Percentiles rank a stretch among this genome's conserved stretches.
phyloP scores from a whole-genome alignment of 2,329 filamentous ascomycete genomes.

The Beauveria sp. region DNA sequence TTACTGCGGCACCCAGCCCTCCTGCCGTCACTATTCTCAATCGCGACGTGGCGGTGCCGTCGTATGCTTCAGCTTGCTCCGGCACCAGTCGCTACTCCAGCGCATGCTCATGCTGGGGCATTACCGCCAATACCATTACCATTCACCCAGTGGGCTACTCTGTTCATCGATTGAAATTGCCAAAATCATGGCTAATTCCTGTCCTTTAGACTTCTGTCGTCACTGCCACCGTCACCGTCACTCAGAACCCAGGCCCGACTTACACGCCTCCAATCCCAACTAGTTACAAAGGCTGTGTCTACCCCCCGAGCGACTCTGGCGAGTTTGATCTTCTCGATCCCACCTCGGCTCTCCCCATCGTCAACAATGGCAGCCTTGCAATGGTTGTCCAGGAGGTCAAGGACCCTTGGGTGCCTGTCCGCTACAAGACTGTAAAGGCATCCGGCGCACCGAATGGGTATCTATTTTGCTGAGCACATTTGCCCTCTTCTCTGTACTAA shows the following conservation, averaged over 20 bases:
- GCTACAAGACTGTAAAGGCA: constrained; percentile 4
- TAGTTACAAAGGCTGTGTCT: background rate
- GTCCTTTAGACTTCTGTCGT: background rate
- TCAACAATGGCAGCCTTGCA: constrained; percentile 1
- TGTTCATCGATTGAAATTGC: no score
- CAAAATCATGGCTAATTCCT: background rate
- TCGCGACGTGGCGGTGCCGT: constrained; percentile 11
- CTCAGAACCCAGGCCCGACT: background rate
- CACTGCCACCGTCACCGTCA: constrained; percentile 3
- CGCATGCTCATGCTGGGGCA: constrained; percentile 23
- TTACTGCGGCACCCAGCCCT: background rate
- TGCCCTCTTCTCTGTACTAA: background rate
- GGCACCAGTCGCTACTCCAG: constrained; percentile 16
- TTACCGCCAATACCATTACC: constrained; percentile 15
- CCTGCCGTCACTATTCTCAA: background rate
- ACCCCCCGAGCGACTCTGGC: background rate
- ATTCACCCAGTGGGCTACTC: background rate
- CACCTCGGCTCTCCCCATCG: background rate
- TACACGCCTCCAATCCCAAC: background rate
- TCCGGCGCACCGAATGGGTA: background rate
- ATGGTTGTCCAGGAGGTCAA: constrained; percentile 4
- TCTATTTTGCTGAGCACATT: background rate
- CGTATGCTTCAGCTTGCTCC: constrained; percentile 20
- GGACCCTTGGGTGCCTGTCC: constrained; percentile 2
- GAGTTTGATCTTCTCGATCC: background rate